Base-by-base conservation (phyloP, 371 early-diverging fungal species). In the Mortierella sp. region DNA sequence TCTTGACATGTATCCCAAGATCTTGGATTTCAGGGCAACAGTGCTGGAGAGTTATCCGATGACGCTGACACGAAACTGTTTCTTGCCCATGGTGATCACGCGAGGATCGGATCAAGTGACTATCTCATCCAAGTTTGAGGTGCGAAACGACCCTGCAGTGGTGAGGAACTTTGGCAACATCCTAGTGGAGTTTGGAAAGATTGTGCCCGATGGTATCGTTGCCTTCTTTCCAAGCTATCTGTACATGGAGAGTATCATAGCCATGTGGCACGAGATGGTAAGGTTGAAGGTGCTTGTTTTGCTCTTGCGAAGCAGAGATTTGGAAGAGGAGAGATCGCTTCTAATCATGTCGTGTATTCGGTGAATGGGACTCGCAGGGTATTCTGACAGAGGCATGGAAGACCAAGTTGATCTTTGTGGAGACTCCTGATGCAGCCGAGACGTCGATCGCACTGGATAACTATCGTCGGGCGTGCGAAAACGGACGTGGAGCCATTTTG, bases 131-230 rank as follows among this genome's bases (percentile, higher is more conserved):
- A 95, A 95, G 69, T 99, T 99, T 79, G 98, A 98, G 71, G 96
- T 99, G 44, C 88, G 99, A 46, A 95, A 96, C 76, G 99, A 99
- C 78, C 95, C 98, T 27, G 97, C 99, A 0, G 99, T 99, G 1
- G 99, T 99, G 17, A 88, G 99, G 59, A 99, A 99, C 81, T 99
- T 97, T 83, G 99, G 99, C 43, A 94, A 95, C 68, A 92, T 99
- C 54, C 85, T 99, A 68, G 89, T 98, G 22, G 99, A 99, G 73
- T 93, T 94, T 82, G 87, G 96, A 39, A 92, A 94, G 66, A 87
- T 92, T 44, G 97, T 98, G 0, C 99, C 99, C 0, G 99, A 99
- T 77, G 99, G 99, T 17, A 83, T 99, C 12, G 99, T 99, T 0
- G 94, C 95, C 54, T 99, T 99, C 84, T 99, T 99, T 81, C 99